A percentile compares a stretch with the other conserved stretches of the same genome.
These are phyloP conservation scores for Entamoeba histolytica DNA, from an alignment of 208 protist genomes.

Conservation along the genomic window DNA sequence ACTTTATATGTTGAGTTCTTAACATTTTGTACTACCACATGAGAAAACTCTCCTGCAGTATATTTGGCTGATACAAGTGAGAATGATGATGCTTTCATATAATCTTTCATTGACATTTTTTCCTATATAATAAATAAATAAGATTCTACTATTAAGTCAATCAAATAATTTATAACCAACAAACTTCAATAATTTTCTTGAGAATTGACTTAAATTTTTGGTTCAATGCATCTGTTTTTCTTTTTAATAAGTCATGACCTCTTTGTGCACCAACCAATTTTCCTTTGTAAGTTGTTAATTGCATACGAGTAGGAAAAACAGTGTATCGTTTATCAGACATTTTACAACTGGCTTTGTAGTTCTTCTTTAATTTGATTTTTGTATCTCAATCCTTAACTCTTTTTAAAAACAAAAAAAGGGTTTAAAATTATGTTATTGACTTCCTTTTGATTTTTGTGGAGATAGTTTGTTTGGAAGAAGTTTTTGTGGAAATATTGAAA, in stretches of 20 bases:
- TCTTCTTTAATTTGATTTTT: no score
- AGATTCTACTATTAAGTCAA: no score
- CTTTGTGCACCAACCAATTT: background rate
- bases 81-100: conserved; percentile 55
- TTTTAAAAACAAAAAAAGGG: no score
- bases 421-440: no score
- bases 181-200: conserved; percentile 48
- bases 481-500: no score
- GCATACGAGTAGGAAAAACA: background rate
- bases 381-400: no score
- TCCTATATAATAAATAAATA: no score
- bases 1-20: background rate
- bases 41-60: conserved; percentile 70
- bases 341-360: no score
- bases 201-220: conserved; percentile 74
- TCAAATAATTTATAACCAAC: no score
- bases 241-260: conserved; percentile 94
- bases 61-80: conserved; percentile 57
- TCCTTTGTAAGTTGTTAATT: background rate
- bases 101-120: conserved; percentile 42
- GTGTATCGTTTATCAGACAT: background rate
- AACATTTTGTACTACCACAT: conserved; percentile 12
- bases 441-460: no score
- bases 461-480: no score
- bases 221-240: conserved; percentile 94